Base-by-base conservation (phyloP, 2,329 filamentous ascomycete species). In the Fusarium sp. region DNA sequence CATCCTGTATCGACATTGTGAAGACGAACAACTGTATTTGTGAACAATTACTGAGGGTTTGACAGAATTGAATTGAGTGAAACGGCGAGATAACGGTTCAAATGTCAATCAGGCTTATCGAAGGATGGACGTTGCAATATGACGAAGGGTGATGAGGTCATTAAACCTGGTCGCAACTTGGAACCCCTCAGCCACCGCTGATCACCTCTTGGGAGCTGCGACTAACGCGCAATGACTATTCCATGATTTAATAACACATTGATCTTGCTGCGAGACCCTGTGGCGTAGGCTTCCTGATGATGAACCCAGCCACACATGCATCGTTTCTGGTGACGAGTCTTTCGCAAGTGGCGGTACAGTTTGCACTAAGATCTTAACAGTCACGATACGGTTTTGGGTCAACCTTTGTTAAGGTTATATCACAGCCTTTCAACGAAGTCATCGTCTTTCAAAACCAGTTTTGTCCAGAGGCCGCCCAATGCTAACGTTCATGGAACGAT, bases 181-280 rank as follows among this genome's bases (percentile, higher is more conserved):
- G 66, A 69, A 70, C 23, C 19, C 25, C 18, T 53, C 59, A 69
- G 58, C 59, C 69, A 68, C 69, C 19, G 54, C 50, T 52, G 66
- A 72, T 72, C 69, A 66, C 21, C 25, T 50, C 53, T 49, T 49
- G 57, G 37, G 42, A 72, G 28, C 46, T 43, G 25, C 69, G 63
- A 70, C 69, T 72, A 72, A 72, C 69, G 69, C 69, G 65, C 65
- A 47, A 72, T 72, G 69, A 72, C 56, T 66, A 5, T 19, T 13
- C 3, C 69, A 72, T 72, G 69, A 72, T 69, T 60, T 60, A 69
- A 68, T 62, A 33, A n/a, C 28, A 37, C n/a, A 40, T 56, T 44
- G 19, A 25, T 33, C 18, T 32, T 40, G 35, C 35, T 19, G 15
- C 3, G 3, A 50, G 42, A 12, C 16, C 19, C 21, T 71, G 67